Evolutionary conservation across 352 stramenopile genomes (phyloP).

Genomic region (Phytophthora citrophthora): DNA sequence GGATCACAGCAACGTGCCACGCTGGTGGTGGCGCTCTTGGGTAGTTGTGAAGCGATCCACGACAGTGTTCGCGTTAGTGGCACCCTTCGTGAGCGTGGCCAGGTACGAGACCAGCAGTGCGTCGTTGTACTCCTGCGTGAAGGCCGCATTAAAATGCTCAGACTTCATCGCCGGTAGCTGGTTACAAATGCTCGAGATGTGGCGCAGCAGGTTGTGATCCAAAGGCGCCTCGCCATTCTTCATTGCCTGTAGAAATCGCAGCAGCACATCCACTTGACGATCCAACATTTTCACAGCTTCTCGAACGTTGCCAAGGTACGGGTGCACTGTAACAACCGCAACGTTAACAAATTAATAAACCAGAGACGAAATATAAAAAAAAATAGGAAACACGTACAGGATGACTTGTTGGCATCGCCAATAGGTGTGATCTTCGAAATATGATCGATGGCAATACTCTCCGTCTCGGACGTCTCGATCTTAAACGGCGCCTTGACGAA

Average conservation of each 20-base stretch:
- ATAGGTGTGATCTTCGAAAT: slow-evolving; percentile 88
- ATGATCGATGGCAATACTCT: slow-evolving; percentile 89
- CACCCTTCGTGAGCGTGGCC: slow-evolving; percentile 84
- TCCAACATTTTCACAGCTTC: slow-evolving; percentile 89
- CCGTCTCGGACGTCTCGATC: slow-evolving; percentile 87
- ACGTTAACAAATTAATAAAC: slow-evolving; percentile 13
- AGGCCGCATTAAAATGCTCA: slow-evolving; percentile 74
- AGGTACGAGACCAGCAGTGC: slow-evolving; percentile 84
- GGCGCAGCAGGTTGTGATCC: slow-evolving; percentile 82
- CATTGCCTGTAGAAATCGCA: slow-evolving; percentile 76
- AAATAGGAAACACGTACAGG: slow-evolving; percentile 43
- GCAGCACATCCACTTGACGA: slow-evolving; percentile 78
- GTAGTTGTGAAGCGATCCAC: slow-evolving; percentile 80
- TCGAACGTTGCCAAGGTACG: slow-evolving; percentile 79
- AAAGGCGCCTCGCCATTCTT: slow-evolving; percentile 74
- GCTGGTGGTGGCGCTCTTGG: slow-evolving; percentile 75
- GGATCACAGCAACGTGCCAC: slow-evolving; percentile 54
- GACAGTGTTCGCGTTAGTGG: slow-evolving; percentile 78
- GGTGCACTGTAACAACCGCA: slow-evolving; percentile 59
- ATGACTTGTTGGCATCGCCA: slow-evolving; percentile 74
- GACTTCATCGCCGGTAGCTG: slow-evolving; percentile 82
- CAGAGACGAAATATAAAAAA: background rate
- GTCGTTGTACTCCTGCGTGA: slow-evolving; percentile 87
- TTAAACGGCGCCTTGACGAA: slow-evolving; percentile 91
- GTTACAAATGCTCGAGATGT: slow-evolving; percentile 89